Percentiles rank a stretch among this genome's conserved stretches.
Evolutionary conservation across 768 basidiomycete species (phyloP).

Genomic region (Chiua virens): DNA sequence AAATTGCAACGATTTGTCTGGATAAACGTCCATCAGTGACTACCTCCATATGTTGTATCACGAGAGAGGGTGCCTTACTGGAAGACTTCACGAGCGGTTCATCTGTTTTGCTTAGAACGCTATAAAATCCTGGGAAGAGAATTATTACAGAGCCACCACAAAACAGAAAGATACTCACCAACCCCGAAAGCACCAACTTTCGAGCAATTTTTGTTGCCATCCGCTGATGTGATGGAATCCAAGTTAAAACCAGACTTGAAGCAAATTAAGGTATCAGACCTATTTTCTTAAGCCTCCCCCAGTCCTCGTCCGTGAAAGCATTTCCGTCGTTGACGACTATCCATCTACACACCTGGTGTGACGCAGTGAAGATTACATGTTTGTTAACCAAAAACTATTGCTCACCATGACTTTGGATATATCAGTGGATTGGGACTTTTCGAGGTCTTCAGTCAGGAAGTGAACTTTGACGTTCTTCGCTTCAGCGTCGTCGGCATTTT

Average conservation of each 20-base stretch:
- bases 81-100: conserved; percentile 10
- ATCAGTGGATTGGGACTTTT: not conserved
- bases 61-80: not conserved
- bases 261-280: conserved; percentile 1
- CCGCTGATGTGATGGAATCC: not conserved
- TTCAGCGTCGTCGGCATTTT: conserved; percentile 53
- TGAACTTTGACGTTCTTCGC: conserved; percentile 36
- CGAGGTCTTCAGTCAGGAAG: conserved; percentile 30
- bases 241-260: not conserved
- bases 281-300: conserved; percentile 15
- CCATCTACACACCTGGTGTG: conserved; percentile 10
- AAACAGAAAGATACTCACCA: not conserved
- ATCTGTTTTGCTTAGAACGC: conserved; percentile 17
- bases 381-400: not conserved
- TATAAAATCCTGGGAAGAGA: conserved; percentile 11
- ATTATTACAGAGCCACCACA: not conserved
- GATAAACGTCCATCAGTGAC: not conserved
- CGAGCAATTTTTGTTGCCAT: conserved; percentile 9
- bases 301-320: conserved; percentile 1
- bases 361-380: not conserved
- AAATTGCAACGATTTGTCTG: conserved; percentile 17
- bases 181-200: conserved; percentile 21
- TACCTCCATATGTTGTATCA: not conserved
- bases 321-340: conserved; percentile 12
- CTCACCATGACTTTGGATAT: not conserved